phyloP scores from a whole-genome alignment of 2,329 filamentous ascomycete species.

The Penicillium sclerotiorum region DNA sequence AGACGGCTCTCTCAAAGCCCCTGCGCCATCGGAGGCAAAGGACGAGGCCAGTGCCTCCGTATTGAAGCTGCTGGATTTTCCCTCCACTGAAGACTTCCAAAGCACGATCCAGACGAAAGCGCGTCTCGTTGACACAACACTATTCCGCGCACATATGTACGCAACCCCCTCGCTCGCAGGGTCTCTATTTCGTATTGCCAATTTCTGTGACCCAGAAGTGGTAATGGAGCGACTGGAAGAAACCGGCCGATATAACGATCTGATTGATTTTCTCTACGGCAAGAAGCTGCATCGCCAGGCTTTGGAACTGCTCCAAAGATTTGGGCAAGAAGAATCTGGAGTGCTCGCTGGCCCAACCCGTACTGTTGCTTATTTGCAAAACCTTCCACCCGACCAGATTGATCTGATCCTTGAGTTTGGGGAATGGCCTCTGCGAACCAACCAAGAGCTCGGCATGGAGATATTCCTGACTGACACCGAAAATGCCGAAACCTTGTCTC shows the following conservation, averaged over 20 bases:
- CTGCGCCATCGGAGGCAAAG: slow-evolving; percentile 34
- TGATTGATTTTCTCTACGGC: slow-evolving; percentile 97
- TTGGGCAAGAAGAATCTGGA: slow-evolving; percentile 63
- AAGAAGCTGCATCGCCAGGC: slow-evolving; percentile 91
- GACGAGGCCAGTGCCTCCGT: slow-evolving; percentile 50
- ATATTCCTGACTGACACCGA: slow-evolving; percentile 91
- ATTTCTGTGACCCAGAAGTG: slow-evolving; percentile 94
- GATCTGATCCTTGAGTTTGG: slow-evolving; percentile 91
- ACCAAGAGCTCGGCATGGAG: slow-evolving; percentile 81
- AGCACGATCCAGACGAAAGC: slow-evolving; percentile 75
- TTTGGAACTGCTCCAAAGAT: slow-evolving; percentile 76
- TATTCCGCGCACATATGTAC: slow-evolving; percentile 96
- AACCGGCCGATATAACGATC: slow-evolving; percentile 83
- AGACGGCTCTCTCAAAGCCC: slow-evolving; percentile 54
- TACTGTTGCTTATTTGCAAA: slow-evolving; percentile 88
- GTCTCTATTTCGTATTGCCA: slow-evolving; percentile 90
- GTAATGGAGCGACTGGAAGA: slow-evolving; percentile 92
- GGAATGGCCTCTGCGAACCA: slow-evolving; percentile 77
- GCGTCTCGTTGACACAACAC: slow-evolving; percentile 84
- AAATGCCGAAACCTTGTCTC: slow-evolving; percentile 86
- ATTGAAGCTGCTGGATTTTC: slow-evolving; percentile 48
- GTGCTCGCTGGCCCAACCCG: slow-evolving; percentile 77
- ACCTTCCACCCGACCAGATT: slow-evolving; percentile 80
- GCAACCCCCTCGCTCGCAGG: slow-evolving; percentile 81
- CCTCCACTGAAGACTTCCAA: slow-evolving; percentile 66